These are phyloP conservation scores for Sporothrix globosa DNA, from an alignment of 2,329 filamentous ascomycete species.

Conservation along the genomic window DNA sequence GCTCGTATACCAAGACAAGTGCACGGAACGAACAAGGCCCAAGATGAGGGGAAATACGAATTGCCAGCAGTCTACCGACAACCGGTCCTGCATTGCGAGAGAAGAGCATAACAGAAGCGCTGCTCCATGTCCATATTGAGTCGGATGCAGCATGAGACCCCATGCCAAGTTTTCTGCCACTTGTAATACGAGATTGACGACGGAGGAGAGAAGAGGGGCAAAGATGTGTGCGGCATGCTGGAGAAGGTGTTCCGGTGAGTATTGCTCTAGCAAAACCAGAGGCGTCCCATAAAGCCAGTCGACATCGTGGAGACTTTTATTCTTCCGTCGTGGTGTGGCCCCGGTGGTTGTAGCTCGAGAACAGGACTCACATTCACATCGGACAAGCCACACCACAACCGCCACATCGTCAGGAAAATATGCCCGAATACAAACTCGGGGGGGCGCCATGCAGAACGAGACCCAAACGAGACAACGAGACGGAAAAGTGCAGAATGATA, in stretches of 20 bases:
- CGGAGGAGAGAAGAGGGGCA: not conserved
- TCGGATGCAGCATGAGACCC: not conserved
- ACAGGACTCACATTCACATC: too few species aligned
- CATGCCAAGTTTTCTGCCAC: not conserved
- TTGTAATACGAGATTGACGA: conserved; percentile 8
- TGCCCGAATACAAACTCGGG: not conserved
- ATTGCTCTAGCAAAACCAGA: not conserved
- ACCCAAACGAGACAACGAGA: not conserved
- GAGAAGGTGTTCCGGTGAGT: too few species aligned
- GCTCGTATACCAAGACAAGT: conserved; percentile 9
- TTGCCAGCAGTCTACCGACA: not conserved
- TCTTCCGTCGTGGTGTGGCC: not conserved
- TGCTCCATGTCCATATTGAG: not conserved
- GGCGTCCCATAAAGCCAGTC: not conserved
- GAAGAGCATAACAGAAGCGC: not conserved
- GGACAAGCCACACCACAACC: too few species aligned
- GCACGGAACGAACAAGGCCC: not conserved
- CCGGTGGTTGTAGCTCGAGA: too few species aligned
- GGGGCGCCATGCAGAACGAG: not conserved
- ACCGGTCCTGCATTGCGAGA: not conserved
- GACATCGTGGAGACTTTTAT: not conserved
- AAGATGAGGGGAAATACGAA: conserved; percentile 20
- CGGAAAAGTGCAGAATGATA: not conserved
- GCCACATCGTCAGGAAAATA: too few species aligned
- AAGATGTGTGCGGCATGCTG: not conserved